A percentile compares a stretch with the other conserved stretches of the same genome.
Conservation (phyloP, 2,329 filamentous ascomycete species). For the Pyricularia grisea region DNA sequence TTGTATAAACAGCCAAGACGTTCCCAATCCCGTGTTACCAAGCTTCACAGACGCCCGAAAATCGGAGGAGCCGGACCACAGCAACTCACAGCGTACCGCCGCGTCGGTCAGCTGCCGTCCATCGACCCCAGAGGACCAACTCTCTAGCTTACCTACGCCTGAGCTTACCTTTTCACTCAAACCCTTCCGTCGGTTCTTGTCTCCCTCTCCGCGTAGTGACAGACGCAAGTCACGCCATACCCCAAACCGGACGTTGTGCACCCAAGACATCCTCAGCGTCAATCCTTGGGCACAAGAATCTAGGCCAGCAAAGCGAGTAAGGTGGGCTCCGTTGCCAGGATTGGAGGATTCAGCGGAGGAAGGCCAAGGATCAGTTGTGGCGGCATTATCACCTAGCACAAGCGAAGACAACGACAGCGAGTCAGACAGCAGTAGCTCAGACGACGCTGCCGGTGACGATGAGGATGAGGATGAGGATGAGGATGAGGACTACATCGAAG, state of each 20-base stretch:
- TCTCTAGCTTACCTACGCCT: conserved; percentile 27
- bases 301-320: conserved; percentile 18
- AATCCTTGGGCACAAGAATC: conserved; percentile 20
- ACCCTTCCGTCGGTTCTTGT: conserved; percentile 43
- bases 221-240: neutral
- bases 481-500: conserved; percentile 8
- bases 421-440: conserved; percentile 2
- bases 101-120: conserved; percentile 9
- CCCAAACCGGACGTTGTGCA: conserved; percentile 8
- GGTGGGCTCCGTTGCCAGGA: conserved; percentile 21
- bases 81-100: neutral
- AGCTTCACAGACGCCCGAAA: neutral
- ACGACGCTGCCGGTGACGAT: conserved; percentile 11
- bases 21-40: neutral
- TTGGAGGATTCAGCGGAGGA: conserved; percentile 11
- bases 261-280: conserved; percentile 24
- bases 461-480: conserved; percentile 12
- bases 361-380: conserved; percentile 1
- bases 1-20: neutral
- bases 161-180: conserved; percentile 39
- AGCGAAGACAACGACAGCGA: neutral
- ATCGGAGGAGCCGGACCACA: neutral
- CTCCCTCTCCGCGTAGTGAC: conserved; percentile 31
- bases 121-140: conserved; percentile 17
- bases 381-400: neutral